A percentile compares a stretch with the other conserved stretches of the same genome.
Conservation (phyloP, 1,284 basidiomycete species). For the Papiliotrema laurentii region DNA sequence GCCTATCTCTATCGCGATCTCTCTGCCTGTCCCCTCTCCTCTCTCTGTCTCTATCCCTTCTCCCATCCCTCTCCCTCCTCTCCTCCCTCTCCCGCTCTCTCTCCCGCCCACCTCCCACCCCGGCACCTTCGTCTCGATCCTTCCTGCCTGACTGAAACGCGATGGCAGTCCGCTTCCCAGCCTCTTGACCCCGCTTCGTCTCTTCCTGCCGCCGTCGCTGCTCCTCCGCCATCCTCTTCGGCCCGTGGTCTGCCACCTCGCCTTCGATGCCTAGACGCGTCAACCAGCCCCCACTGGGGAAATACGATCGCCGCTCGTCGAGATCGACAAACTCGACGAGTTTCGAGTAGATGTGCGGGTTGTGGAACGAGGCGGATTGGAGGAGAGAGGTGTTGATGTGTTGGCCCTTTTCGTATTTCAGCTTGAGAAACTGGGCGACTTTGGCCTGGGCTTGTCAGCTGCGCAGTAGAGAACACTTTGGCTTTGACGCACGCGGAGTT, state of each 20-base stretch:
- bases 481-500: constrained; percentile 56
- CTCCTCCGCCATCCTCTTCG: constrained; percentile 39
- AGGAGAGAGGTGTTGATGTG: constrained; percentile 94
- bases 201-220: constrained; percentile 62
- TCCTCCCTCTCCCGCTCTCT: constrained; percentile 9
- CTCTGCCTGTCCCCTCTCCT: constrained; percentile 11
- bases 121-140: constrained; percentile 1
- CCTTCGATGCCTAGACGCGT: constrained; percentile 28
- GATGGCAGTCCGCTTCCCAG: constrained; percentile 57
- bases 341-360: constrained; percentile 88
- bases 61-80: constrained; percentile 10
- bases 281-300: constrained; percentile 54
- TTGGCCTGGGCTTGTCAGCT: constrained; percentile 57
- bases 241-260: constrained; percentile 24
- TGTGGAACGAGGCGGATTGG: constrained; percentile 82
- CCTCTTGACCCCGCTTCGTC: constrained; percentile 52
- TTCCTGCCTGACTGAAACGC: constrained; percentile 51
- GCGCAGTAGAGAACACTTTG: neutral
- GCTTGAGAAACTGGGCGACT: constrained; percentile 65
- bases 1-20: constrained; percentile 15
- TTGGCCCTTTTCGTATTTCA: constrained; percentile 68
- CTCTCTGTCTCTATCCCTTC: constrained; percentile 11
- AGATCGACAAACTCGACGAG: constrained; percentile 84
- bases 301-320: constrained; percentile 77
- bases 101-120: constrained; percentile 5